phyloP scores from a whole-genome alignment of 106 monocot genomes.

The Dendrobium catenatum region DNA sequence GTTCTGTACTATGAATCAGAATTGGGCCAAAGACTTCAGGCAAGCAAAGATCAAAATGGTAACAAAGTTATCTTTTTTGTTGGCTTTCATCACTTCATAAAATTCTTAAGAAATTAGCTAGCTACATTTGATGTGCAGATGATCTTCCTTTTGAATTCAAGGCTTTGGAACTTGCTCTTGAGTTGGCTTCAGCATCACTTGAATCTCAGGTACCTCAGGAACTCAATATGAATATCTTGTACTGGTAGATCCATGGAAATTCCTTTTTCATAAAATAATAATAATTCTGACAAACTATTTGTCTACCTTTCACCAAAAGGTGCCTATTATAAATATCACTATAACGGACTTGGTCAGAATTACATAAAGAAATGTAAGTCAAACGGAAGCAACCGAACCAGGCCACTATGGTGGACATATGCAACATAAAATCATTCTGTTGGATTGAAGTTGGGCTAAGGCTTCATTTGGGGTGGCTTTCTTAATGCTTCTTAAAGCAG shows the following conservation, averaged over 20 bases:
- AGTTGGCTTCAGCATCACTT: conserved; percentile 45
- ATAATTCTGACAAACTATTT: too few relatives aligned
- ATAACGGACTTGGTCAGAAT: too few relatives aligned
- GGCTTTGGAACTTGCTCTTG: conserved; percentile 68
- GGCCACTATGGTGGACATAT: too few relatives aligned
- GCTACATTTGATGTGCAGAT: conserved; percentile 19
- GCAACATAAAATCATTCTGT: too few relatives aligned
- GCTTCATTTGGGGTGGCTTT: too few relatives aligned
- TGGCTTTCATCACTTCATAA: neutral
- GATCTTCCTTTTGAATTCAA: conserved; percentile 67
- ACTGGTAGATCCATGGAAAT: neutral
- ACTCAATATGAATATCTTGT: neutral
- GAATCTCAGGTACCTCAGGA: conserved; percentile 46
- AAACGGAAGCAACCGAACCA: too few relatives aligned
- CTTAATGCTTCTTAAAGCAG: too few relatives aligned
- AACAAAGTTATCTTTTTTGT: neutral
- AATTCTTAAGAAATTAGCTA: neutral
- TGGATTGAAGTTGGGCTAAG: too few relatives aligned
- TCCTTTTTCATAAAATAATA: neutral
- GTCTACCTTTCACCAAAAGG: too few relatives aligned
- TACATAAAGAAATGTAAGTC: too few relatives aligned
- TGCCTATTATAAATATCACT: too few relatives aligned
- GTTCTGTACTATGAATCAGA: conserved; percentile 39
- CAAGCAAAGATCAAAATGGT: conserved; percentile 31
- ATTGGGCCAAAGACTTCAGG: conserved; percentile 38